Evolutionary conservation across 1,284 basidiomycete genomes (phyloP).

Genomic region (Ustilago curta): DNA sequence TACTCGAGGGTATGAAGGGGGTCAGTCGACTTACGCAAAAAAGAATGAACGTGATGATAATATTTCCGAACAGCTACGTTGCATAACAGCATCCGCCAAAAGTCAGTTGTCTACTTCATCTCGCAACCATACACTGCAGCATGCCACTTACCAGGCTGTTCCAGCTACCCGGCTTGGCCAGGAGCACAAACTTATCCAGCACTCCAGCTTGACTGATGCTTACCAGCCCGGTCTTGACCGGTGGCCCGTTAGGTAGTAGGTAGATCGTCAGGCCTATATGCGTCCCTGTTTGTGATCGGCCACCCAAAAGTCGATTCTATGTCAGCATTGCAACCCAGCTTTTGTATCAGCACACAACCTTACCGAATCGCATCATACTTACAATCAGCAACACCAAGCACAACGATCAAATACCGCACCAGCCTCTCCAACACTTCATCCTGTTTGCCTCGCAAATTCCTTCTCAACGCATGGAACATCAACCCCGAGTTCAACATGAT

Average conservation of each 20-base stretch:
- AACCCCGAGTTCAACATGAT: conserved; percentile 60
- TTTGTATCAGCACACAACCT: neutral
- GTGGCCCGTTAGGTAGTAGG: conserved; percentile 53
- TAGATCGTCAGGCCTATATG: conserved; percentile 58
- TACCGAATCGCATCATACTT: conserved; percentile 5
- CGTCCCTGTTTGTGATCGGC: conserved; percentile 27
- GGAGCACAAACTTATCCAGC: conserved; percentile 26
- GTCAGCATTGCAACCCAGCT: neutral
- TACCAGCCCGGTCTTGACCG: conserved; percentile 9
- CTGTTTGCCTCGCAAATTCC: conserved; percentile 21
- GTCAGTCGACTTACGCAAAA: conserved; percentile 46
- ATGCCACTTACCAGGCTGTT: conserved; percentile 43
- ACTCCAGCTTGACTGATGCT: conserved; percentile 6
- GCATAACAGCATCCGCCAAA: neutral
- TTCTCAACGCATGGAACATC: conserved; percentile 50
- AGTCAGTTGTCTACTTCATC: neutral
- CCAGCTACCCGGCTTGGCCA: conserved; percentile 40
- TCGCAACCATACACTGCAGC: neutral
- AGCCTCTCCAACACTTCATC: conserved; percentile 35
- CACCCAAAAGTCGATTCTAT: too few relatives aligned
- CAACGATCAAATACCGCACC: conserved; percentile 49
- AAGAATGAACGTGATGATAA: conserved; percentile 59
- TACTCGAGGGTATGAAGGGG: neutral
- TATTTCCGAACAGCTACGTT: conserved; percentile 58
- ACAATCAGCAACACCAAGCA: conserved; percentile 60